Evolutionary conservation across 78 protist genomes (phyloP), one percentile per base, ranked within the genome.

Genomic region (Blattamonas nauphoetae): DNA sequence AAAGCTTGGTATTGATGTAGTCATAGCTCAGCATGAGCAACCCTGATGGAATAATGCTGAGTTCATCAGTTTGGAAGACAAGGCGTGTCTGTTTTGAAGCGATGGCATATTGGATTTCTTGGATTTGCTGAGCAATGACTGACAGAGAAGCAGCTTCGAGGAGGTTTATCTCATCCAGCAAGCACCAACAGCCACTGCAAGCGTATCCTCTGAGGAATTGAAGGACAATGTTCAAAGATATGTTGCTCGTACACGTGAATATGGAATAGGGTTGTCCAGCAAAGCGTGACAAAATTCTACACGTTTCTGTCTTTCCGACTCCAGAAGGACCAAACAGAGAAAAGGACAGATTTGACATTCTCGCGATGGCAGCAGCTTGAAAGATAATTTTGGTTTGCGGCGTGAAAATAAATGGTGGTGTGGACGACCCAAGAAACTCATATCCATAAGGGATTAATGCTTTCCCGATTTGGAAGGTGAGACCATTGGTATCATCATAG

Each of bases 291-390:
- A 88, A n/a, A 5, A 2, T 41, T 55, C 84, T 90, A 44, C 85
- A 85, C 2, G 92, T 83, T 42, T 90, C 92, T 2, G 92, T 90
- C 82, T 90, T 90, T 1, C 89, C 89, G 2, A 89, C 87, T 42
- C 88, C 92, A 36, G 89, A 84, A 11, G 88, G 92, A 33, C 89
- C 89, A 32, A 42, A 5, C 83, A 79, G 83, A 5, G 83, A 32
- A 11, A 11, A 55, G 11, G 71, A 11, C 21, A 55, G 21, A 55
- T 11, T 55, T 11, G 38, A 29, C 71, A 29, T 11, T 55, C 11
- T 11, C 21, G 71, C 71, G 71, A 55, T 11, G 71, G 21, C 11
- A 21, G 71, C 71, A 29, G 71, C 21, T 55, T 21, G 38, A 21
- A 55, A 55, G 71, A 21, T 21, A 11, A 29, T 11, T 21, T 55